These are phyloP conservation scores for Microthyrium microscopicum DNA, from an alignment of 2,329 filamentous ascomycete genomes.

Conservation along the genomic window DNA sequence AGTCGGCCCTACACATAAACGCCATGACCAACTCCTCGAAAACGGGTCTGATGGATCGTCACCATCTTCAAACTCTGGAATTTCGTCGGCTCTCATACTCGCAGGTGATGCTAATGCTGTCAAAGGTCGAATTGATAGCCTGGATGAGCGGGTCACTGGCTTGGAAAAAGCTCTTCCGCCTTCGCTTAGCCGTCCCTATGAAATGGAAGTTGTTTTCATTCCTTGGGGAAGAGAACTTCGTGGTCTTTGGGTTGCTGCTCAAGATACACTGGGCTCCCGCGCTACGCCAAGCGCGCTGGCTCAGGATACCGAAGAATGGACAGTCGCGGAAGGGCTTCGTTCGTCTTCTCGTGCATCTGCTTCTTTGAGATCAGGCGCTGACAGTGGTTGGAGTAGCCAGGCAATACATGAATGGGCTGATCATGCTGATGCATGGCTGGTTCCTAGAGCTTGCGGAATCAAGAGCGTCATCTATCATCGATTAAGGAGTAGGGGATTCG, in stretches of 20 bases:
- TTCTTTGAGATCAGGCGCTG: constrained; percentile 15
- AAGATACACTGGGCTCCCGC: constrained; percentile 12
- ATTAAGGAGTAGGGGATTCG: constrained; percentile 57
- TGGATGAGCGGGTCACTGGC: constrained; percentile 32
- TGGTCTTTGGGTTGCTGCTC: constrained; percentile 35
- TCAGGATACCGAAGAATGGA: constrained; percentile 31
- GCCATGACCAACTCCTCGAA: neutral
- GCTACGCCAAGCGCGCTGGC: constrained; percentile 14
- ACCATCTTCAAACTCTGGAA: neutral
- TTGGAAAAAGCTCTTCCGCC: constrained; percentile 44
- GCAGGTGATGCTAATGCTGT: constrained; percentile 22
- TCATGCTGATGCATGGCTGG: constrained; percentile 36
- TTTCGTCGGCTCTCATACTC: constrained; percentile 16
- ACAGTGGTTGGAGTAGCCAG: constrained; percentile 31
- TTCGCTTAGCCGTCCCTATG: constrained; percentile 49
- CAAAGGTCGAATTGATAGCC: constrained; percentile 26
- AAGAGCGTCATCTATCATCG: constrained; percentile 49
- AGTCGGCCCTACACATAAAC: neutral
- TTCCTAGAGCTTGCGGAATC: constrained; percentile 50
- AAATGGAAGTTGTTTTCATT: constrained; percentile 59
- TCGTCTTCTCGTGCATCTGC: constrained; percentile 10
- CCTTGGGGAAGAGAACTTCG: constrained; percentile 45
- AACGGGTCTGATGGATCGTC: constrained; percentile 5
- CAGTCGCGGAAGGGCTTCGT: constrained; percentile 16
- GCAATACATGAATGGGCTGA: constrained; percentile 32